Evolutionary conservation across 2,329 filamentous ascomycete species (phyloP), one percentile per base, ranked within the genome.

Genomic region (Diaporthe ilicicola): DNA sequence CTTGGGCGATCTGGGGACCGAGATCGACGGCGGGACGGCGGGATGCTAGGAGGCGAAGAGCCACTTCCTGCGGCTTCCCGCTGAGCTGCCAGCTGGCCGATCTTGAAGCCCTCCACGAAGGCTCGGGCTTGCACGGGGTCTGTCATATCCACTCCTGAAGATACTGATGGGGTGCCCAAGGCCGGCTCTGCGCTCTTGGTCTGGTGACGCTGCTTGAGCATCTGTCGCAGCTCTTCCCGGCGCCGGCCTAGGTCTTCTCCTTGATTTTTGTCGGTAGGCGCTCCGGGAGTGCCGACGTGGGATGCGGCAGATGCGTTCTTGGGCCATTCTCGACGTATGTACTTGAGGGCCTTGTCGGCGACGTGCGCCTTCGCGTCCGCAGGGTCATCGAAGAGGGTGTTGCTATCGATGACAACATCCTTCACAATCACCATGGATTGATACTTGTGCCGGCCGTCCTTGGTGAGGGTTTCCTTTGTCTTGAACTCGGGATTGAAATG

Each of bases 101-200:
- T 56, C 1, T 69, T 70, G 22, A 76, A 62, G 37, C 76, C 76
- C 39, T 77, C 74, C 4, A 77, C 62, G 46, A 75, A 77, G 24
- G 74, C 75, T 8, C 61, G 72, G 4, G 70, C 55, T 27, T 70
- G 71, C 27, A 70, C 67, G 4, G 72, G 67, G 29, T 74, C 74
- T 42, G 53, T 46, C 64, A 72, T 72, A 32, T 72, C 62, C 12
- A 72, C 62, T 13, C 42, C 42, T 3, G 66, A 48, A 27, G 42
- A n/a, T n/a, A 48, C 32, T 12, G 46, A 27, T 2, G 51, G 70
- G 12, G 12, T 24, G 15, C 27, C 32, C 39, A 42, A 42, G 24
- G 4, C 22, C 22, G 39, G 29, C 42, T 54, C 51, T 6, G 24
- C 19, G 24, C 42, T 59, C 51, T 67, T 56, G 9, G 27, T 32